Evolutionary conservation across 2,329 filamentous ascomycete genomes (phyloP), one percentile per base, ranked within the genome.

Genomic region (Arthrobotrys pseudoclavata): DNA sequence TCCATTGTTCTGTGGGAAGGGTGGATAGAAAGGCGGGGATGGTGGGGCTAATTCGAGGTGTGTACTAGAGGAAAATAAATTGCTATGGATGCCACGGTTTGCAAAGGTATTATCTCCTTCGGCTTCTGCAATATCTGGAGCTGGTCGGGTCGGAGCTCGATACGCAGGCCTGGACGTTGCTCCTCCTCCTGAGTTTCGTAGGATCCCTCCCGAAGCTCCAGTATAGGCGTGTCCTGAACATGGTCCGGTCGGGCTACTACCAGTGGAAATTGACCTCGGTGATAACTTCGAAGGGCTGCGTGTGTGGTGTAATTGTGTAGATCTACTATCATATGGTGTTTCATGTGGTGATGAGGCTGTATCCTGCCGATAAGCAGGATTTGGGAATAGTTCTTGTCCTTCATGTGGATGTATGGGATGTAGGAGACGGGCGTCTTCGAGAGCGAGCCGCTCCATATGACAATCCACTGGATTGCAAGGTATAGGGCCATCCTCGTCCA

Each of bases 381-480:
- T n/a, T n/a, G 31, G 29, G 9, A 12, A 40, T 42, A 52, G 3
- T 7, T 18, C n/a, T 15, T 48, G 34, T 34, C 7, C 20, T 26
- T 4, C 45, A n/a, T 45, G 12, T 50, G 47, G 22, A 10, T 45
- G 20, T 13, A 70, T 9, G 6, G 74, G 12, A 50, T 77, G 74
- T 12, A 40, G 15, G 12, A 77, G 45, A 2, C 74, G 67, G 10
- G 52, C 74, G 37, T 77, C 67, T 63, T 77, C 74, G 20, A 77
- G 74, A 12, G 61, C 45, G 9, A 71, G 61, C 3, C 74, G 67
- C 7, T 61, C 22, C 20, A 71, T 62, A 7, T 67, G 53, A 5
- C 74, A 77, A 9, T 77, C 68, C 3, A 68, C 29, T 29, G 74
- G 74, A 63, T 77, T 70, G 26, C 74, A 77, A 15, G 74, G 74